Base-by-base conservation (phyloP, 352 stramenopile species). In the Pythium apleroticum region DNA sequence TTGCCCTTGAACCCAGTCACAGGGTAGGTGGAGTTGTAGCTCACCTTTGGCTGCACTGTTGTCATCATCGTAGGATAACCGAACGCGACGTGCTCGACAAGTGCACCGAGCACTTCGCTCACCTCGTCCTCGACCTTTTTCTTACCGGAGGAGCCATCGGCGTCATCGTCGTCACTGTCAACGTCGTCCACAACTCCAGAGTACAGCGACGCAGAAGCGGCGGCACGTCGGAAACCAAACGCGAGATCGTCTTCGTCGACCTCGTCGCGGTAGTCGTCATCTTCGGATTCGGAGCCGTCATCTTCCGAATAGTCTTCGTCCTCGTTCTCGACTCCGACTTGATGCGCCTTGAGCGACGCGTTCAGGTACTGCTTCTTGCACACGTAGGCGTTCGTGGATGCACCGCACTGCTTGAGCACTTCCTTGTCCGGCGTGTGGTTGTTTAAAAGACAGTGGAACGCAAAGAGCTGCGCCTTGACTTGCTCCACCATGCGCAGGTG, bases 381-480 rank as follows among this genome's bases (percentile, higher is more conserved):
- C 4, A 91, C 84, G 30, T 81, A 96, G 4, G 88, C 87, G 52
- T 90, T 91, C 5, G 88, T 89, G 55, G 78, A 88, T 22, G 86
- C 84, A 39, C 88, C 88, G 53, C 88, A 96, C 64, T 95, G 87
- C 61, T 95, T 95, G 14, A 96, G 63, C 28, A 95, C 88, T 65
- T 92, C 80, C 61, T 84, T 88, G 61, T 93, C 87, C 1, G 88
- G 88, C 5, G 84, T 86, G 52, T 96, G 86, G 65, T 95, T 93
- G 71, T 96, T 94, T 52, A 95, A 43, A 30, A 96, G 68, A 57
- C 85, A 95, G 70, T 95, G 86, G 52, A 96, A 95, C 1, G 88
- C 88, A 33, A 93, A 96, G 4, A 96, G 66, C 60, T 96, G 88
- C 24, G 86, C 86, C 58, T 94, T 94, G 25, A 96, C 77, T 63